A percentile compares a stretch with the other conserved stretches of the same genome.
Evolutionary conservation across 176 grass and related monocot genomes (phyloP).

Genomic region (Juncus inflexus): DNA sequence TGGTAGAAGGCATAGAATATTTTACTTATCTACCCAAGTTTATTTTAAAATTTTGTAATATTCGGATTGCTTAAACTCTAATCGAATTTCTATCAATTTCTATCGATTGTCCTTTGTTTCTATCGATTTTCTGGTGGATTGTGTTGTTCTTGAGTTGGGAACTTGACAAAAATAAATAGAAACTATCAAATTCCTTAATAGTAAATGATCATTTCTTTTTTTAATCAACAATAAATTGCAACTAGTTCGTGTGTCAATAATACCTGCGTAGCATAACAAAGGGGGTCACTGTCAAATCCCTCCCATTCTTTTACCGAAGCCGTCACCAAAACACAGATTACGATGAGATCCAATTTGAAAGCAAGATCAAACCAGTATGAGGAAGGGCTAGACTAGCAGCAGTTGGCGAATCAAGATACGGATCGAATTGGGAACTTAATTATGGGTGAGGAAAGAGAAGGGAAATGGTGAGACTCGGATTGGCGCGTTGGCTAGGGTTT

Average conservation of each 20-base stretch:
- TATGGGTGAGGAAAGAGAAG: not conserved
- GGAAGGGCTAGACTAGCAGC: not conserved
- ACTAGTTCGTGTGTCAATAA: not conserved
- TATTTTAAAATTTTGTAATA: too few species aligned
- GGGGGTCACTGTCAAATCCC: conserved; percentile 22
- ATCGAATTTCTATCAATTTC: too few species aligned
- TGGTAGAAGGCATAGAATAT: too few species aligned
- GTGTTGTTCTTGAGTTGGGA: not conserved
- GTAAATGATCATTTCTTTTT: not conserved
- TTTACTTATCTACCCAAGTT: too few species aligned
- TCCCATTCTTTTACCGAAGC: conserved; percentile 23
- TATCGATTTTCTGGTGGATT: too few species aligned
- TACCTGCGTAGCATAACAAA: conserved; percentile 24
- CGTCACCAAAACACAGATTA: conserved; percentile 6
- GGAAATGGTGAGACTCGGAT: conserved; percentile 1
- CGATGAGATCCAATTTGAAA: not conserved
- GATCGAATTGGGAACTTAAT: conserved; percentile 2
- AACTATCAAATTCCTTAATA: not conserved
- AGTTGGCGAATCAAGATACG: not conserved
- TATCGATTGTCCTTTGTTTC: too few species aligned
- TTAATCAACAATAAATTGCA: not conserved
- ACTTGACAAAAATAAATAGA: not conserved
- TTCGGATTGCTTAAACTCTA: too few species aligned
- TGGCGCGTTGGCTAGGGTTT: conserved; percentile 25
- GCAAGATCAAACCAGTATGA: not conserved